A percentile compares a stretch with the other conserved stretches of the same genome.
phyloP scores from a whole-genome alignment of 1,284 basidiomycete genomes.

The Veloboletus limbatus region DNA sequence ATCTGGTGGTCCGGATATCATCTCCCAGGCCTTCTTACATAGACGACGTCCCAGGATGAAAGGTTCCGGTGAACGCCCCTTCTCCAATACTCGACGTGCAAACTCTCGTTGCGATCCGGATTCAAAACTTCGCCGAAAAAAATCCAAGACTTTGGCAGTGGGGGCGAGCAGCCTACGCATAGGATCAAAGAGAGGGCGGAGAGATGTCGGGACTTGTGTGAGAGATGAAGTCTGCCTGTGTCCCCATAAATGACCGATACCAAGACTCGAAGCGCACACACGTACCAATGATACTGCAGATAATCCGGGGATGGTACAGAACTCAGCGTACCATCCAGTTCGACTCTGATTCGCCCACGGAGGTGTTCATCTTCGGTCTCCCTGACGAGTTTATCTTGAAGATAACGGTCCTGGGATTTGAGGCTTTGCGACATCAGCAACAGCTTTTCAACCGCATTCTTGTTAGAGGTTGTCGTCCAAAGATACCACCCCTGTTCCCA shows the following conservation, averaged over 20 bases:
- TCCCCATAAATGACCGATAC: conserved; percentile 5
- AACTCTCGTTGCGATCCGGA: conserved; percentile 53
- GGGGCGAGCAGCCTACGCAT: conserved; percentile 50
- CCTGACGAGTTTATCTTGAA: conserved; percentile 19
- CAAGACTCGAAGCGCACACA: neutral
- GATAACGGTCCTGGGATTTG: conserved; percentile 42
- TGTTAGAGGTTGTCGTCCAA: conserved; percentile 57
- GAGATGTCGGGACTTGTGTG: conserved; percentile 35
- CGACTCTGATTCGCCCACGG: conserved; percentile 25
- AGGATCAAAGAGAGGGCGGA: conserved; percentile 42
- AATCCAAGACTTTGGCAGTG: conserved; percentile 43
- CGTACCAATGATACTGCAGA: conserved; percentile 26
- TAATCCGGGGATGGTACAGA: conserved; percentile 21
- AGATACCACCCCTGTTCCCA: conserved; percentile 78
- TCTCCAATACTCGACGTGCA: conserved; percentile 50
- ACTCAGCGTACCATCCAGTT: conserved; percentile 30
- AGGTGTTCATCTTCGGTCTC: conserved; percentile 20
- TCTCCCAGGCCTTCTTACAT: conserved; percentile 44
- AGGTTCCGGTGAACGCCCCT: conserved; percentile 52
- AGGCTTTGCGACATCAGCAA: conserved; percentile 58
- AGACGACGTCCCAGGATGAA: conserved; percentile 50
- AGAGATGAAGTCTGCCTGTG: conserved; percentile 33
- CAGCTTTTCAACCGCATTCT: conserved; percentile 54
- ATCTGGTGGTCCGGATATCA: conserved; percentile 40
- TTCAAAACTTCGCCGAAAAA: conserved; percentile 46